Percentiles rank a stretch among this genome's conserved stretches.
Evolutionary conservation across 164 flowering plant species (phyloP).

Genomic region (Vitis rotundifolia): DNA sequence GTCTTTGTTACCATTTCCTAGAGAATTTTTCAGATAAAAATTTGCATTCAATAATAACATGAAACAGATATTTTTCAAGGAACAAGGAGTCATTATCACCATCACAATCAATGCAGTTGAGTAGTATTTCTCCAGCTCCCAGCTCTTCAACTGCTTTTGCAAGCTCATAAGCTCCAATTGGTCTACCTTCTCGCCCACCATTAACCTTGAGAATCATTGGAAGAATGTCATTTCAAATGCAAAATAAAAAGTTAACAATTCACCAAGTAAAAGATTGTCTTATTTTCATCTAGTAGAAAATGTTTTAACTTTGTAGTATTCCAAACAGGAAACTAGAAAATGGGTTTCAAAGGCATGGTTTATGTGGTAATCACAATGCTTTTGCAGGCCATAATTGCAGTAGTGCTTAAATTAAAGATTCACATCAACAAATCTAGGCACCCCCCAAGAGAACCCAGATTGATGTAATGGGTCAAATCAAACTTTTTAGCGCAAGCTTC

Average conservation of each 20-base stretch:
- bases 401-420: no score
- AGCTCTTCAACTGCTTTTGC: conserved; percentile 96
- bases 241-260: not conserved
- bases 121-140: conserved; percentile 98
- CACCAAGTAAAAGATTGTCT: not conserved
- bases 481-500: no score
- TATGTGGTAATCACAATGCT: not conserved
- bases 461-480: no score
- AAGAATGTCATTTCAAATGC: not conserved
- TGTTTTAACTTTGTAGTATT: not conserved
- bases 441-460: no score
- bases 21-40: not conserved
- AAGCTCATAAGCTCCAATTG: conserved; percentile 98
- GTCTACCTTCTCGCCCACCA: conserved; percentile 97
- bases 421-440: no score
- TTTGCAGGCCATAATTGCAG: no score
- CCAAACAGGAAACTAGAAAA: not conserved
- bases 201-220: conserved; percentile 53
- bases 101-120: conserved; percentile 98
- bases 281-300: not conserved
- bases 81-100: conserved; percentile 39
- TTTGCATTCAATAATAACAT: not conserved
- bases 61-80: not conserved
- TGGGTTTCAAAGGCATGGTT: not conserved
- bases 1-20: not conserved